These are phyloP conservation scores for Puccinia coronata DNA, from an alignment of 1,284 basidiomycete genomes.

Conservation along the genomic window DNA sequence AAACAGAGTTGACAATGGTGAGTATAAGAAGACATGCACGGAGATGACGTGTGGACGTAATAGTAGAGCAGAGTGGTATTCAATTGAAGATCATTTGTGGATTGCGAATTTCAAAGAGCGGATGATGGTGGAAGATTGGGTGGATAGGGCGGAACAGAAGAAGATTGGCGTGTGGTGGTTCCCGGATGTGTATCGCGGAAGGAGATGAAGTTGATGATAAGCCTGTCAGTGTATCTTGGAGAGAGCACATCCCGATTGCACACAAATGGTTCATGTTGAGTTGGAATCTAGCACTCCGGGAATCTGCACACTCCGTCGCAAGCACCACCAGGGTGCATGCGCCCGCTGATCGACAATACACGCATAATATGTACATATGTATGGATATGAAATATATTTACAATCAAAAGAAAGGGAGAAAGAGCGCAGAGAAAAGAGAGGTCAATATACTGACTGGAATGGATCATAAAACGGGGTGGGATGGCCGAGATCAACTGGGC, in stretches of 20 bases:
- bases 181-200: too few relatives aligned
- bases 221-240: neutral
- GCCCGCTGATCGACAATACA: constrained; percentile 11
- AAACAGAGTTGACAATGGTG: too few relatives aligned
- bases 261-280: too few relatives aligned
- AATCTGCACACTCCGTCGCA: too few relatives aligned
- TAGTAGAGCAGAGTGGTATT: neutral
- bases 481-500: neutral
- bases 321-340: too few relatives aligned
- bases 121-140: neutral
- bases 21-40: too few relatives aligned
- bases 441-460: constrained; percentile 42
- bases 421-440: neutral
- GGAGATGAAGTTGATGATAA: neutral
- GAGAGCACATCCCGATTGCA: constrained; percentile 19
- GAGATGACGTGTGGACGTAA: too few relatives aligned
- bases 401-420: neutral
- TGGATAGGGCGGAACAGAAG: too few relatives aligned
- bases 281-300: too few relatives aligned
- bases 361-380: neutral
- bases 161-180: too few relatives aligned
- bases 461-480: constrained; percentile 34
- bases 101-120: neutral
- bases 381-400: neutral
- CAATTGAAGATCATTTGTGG: neutral